These are phyloP conservation scores for Grigorovia transvaalensis DNA, from an alignment of 805 yeast genomes.

Conservation along the genomic window DNA sequence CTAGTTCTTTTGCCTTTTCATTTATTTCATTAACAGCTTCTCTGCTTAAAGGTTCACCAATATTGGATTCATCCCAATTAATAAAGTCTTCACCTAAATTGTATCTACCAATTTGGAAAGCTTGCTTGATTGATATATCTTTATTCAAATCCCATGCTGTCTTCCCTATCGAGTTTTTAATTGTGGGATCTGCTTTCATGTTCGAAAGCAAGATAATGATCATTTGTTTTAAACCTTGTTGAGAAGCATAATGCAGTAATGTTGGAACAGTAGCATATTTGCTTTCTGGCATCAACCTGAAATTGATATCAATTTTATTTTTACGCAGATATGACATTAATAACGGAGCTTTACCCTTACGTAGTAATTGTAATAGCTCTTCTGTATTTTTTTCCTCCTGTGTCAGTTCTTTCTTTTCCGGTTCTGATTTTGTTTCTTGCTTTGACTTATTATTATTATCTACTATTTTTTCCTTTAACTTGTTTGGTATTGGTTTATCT, in stretches of 20 bases:
- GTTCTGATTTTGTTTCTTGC: constrained; percentile 2
- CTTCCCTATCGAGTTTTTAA: constrained; percentile 42
- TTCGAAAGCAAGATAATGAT: constrained; percentile 48
- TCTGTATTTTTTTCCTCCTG: constrained; percentile 41
- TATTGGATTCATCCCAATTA: constrained; percentile 60
- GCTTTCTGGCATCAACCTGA: constrained; percentile 43
- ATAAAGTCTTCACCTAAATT: constrained; percentile 58
- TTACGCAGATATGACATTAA: constrained; percentile 51
- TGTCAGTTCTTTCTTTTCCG: constrained; percentile 11
- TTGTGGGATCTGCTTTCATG: constrained; percentile 61
- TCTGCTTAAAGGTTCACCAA: constrained; percentile 47
- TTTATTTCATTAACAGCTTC: constrained; percentile 44
- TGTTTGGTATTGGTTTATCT: constrained; percentile 43
- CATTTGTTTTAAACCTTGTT: constrained; percentile 56
- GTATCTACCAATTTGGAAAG: constrained; percentile 59
- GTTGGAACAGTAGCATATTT: constrained; percentile 57
- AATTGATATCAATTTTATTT: constrained; percentile 44
- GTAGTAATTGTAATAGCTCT: constrained; percentile 50
- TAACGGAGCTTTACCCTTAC: constrained; percentile 69
- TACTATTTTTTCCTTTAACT: constrained; percentile 12
- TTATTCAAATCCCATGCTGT: constrained; percentile 61
- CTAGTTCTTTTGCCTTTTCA: constrained; percentile 29
- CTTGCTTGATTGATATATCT: constrained; percentile 35
- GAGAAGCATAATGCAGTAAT: constrained; percentile 66
- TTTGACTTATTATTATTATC: constrained; percentile 2